Evolutionary conservation across 176 grass and related monocot genomes (phyloP), one percentile per base, ranked within the genome.

Genomic region (Phoenix dactylifera): DNA sequence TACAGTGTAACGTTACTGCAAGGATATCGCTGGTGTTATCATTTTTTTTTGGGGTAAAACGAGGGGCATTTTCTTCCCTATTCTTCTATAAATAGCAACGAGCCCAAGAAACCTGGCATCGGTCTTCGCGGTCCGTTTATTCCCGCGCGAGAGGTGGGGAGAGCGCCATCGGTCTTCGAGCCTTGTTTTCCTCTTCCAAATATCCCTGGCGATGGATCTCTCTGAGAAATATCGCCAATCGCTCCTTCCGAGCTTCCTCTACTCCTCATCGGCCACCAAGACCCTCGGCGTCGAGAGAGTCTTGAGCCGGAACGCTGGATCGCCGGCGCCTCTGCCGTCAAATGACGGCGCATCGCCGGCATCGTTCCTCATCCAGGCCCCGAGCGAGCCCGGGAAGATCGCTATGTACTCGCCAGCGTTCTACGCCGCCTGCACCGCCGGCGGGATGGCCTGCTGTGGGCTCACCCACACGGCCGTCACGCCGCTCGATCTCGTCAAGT

Each of bases 391-490:
- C 10, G 10, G 35, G 9, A 89, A 79, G 66, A 98, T 98, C 60
- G 69, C 74, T 60, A 59, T 98, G 73, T 83, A 93, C 39, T 98
- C 94, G 3, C 94, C 94, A 3, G 57, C 60, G 67, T 98, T 81
- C 79, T 98, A 98, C 74, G 88, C 94, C 30, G 94, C 76, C 73
- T 93, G 94, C 72, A 93, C 94, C 2, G 85, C 81, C 3, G 88
- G 73, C 18, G 94, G 88, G 22, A 89, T 98, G 32, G 94, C 88
- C 55, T 84, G 88, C 72, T 98, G 94, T 56, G 94, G 94, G 5
- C 94, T 89, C 73, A 98, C 94, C 75, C 94, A 98, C 71, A 98
- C 28, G 94, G 65, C 85, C 67, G 85, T 98, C 85, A 98, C 94
- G 3, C 94, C 88, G 48, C 88, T 98, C 74, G 94, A 98, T 69